phyloP scores from a whole-genome alignment of 257 asterid species.

The Solanum ossicruentum region DNA sequence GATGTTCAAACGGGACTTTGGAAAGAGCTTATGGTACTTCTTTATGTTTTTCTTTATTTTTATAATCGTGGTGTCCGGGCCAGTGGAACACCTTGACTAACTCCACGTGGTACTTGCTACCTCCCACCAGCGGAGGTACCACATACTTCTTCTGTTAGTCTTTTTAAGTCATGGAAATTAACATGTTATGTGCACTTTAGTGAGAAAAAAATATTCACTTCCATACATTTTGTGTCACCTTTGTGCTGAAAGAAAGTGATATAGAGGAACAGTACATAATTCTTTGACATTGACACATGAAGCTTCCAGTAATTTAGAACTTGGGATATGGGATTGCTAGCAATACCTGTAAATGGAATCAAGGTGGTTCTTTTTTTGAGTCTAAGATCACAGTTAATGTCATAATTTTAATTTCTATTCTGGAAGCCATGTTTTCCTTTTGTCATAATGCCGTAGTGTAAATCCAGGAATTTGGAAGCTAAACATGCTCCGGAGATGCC shows the following conservation, averaged over 20 bases:
- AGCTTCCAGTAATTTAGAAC: background rate
- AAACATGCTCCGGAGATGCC: background rate
- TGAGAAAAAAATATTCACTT: background rate
- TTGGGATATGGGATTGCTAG: background rate
- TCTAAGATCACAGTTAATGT: background rate
- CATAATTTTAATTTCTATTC: background rate
- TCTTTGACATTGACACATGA: background rate
- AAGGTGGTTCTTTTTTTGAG: background rate
- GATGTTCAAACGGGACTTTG: background rate
- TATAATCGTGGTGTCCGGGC: background rate
- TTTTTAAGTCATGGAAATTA: background rate
- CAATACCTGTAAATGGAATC: background rate
- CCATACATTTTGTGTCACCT: background rate
- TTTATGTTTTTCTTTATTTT: background rate
- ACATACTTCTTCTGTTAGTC: background rate
- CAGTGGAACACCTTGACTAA: background rate
- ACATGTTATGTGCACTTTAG: background rate
- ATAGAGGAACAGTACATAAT: background rate
- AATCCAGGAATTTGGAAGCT: background rate
- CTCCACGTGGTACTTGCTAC: background rate
- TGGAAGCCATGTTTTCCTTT: background rate
- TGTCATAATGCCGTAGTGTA: background rate
- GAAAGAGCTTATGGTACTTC: background rate
- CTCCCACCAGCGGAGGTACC: background rate
- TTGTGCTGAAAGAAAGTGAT: background rate